Conservation (phyloP, 2,329 filamentous ascomycete genomes). For the Coniella lustricola region DNA sequence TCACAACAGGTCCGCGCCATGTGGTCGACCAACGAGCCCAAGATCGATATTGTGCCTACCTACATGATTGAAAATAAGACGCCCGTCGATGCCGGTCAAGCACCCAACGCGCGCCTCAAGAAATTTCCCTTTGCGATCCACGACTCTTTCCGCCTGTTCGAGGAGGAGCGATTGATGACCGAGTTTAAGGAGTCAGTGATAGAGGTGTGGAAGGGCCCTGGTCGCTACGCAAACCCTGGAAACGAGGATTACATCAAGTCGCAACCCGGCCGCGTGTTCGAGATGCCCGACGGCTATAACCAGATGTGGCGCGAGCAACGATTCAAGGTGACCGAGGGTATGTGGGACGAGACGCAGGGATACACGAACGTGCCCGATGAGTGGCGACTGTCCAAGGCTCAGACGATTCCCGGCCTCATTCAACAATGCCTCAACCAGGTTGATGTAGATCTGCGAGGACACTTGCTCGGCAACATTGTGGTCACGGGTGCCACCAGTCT, state of each 20-base stretch:
- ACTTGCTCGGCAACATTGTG: conserved; percentile 82
- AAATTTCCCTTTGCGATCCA: conserved; percentile 56
- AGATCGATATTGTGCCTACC: conserved; percentile 71
- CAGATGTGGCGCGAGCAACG: conserved; percentile 88
- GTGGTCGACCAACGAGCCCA: conserved; percentile 62
- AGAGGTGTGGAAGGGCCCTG: conserved; percentile 82
- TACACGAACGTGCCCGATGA: conserved; percentile 38
- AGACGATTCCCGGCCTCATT: conserved; percentile 80
- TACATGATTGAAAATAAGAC: conserved; percentile 85
- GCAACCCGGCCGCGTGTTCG: conserved; percentile 79
- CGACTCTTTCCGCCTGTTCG: conserved; percentile 69
- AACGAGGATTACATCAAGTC: conserved; percentile 71
- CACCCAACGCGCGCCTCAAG: conserved; percentile 68
- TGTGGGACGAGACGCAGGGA: conserved; percentile 82
- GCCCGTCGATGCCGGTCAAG: conserved; percentile 76
- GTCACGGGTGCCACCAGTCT: conserved; percentile 84
- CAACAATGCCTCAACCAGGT: conserved; percentile 69
- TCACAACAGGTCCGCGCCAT: conserved; percentile 80
- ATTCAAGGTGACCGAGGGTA: conserved; percentile 76
- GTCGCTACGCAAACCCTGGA: conserved; percentile 53
- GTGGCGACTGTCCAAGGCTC: conserved; percentile 52
- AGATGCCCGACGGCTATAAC: conserved; percentile 96
- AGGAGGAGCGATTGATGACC: conserved; percentile 88
- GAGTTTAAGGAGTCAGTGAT: conserved; percentile 98
- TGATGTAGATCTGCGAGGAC: conserved; percentile 80